Base-by-base conservation (phyloP, 331 rosid species). In the Acacia concinna region DNA sequence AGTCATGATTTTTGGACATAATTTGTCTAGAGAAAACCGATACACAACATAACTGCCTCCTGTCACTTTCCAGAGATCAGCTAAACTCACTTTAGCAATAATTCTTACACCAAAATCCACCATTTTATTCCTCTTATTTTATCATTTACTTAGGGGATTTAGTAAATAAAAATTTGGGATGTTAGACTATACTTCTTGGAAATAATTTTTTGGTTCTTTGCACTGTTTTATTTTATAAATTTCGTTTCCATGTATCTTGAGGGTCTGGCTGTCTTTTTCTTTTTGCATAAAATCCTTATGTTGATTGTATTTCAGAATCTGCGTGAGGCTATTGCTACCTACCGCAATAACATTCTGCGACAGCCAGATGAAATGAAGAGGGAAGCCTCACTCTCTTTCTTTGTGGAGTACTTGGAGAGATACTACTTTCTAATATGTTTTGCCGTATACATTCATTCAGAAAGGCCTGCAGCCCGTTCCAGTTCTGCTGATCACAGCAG, bases 351-450 rank as follows among this genome's bases (percentile, higher is more conserved):
- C 78, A 90, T 92, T 85, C 84, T 87, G 67, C 88, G 92, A 56
- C 97, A 92, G 77, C 90, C 95, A 49, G 97, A 92, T 92, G 97
- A 92, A 86, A 92, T 90, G 97, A 92, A 92, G 81, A 87, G 90
- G 85, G 96, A 90, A 75, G 96, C 97, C 54, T 85, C 90, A 34
- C 87, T 90, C 57, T 92, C 97, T n/a, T 92, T 90, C 82, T 92
- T 92, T 41, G 79, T 90, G 84, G 97, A 92, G 89, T 92, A 92
- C 89, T 82, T 92, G 86, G 97, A 92, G 83, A 91, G 97, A 87
- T 92, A 92, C 90, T 92, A 92, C 93, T 92, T 92, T 73, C 90
- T 92, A 52, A 92, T 92, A 90, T 92, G 97, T 84, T 92, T 92
- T 87, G 93, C 97, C 40, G 97, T 92, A 54, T 92, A 89, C 85